Evolutionary conservation across 1,284 basidiomycete genomes (phyloP), one percentile per base, ranked within the genome.

Genomic region (Ustilago loliicola): DNA sequence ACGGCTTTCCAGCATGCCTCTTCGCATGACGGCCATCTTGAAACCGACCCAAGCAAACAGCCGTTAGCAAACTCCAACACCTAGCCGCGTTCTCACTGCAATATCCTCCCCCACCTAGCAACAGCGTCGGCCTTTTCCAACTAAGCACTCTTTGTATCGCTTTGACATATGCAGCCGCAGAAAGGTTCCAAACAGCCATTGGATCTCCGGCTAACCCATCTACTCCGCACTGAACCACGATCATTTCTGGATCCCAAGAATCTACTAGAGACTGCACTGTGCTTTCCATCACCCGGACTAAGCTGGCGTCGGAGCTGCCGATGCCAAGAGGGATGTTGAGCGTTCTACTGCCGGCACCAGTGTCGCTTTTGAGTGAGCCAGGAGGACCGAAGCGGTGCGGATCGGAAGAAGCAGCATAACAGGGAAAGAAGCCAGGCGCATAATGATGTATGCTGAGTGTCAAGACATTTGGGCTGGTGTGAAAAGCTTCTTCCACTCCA

Each of bases 141-240:
- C 29, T n/a, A 8, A 80, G n/a, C 30, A 77, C 59, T 5, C 52
- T 47, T 45, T 60, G 61, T 2, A 79, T 56, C 23, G 74, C 71
- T 1, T 38, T n/a, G 1, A 79, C 51, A 34, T 72, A 68, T 0
- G 64, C 67, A 13, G 89, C 89, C 0, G 94, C 86, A 1, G 89
- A 89, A 91, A 94, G 93, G 80, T 95, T 95, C 87, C 92, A 94
- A 45, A 85, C 86, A 0, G 57, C 59, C 69, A 72, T 64, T 80
- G 93, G 92, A 86, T 97, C 95, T 0, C 92, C 93, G 0, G 93
- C 91, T 1, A 98, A 88, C 0, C 92, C 94, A 75, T 98, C 95
- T 0, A 91, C 90, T 1, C 95, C 95, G 66, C 94, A 94, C 83
- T 97, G 94, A 0, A 97, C 84, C 0, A 96, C 90, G 3, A 95